Conservation (phyloP, 176 grass and related monocot species). For the Eragrostis curvula region DNA sequence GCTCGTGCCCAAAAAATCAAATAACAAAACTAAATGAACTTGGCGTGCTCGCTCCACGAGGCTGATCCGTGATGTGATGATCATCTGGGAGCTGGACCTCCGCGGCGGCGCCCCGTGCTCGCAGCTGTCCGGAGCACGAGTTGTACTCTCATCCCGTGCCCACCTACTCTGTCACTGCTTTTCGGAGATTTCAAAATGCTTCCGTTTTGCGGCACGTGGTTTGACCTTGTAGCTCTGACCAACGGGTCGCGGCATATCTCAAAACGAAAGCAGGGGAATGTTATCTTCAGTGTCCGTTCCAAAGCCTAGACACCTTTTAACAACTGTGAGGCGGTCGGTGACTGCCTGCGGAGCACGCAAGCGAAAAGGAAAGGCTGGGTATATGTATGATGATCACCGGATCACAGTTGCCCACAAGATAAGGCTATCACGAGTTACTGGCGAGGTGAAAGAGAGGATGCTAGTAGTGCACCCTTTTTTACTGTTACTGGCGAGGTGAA, state of each 20-base stretch:
- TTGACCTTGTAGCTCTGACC: too few relatives aligned
- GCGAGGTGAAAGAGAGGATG: too few relatives aligned
- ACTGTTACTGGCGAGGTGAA: too few relatives aligned
- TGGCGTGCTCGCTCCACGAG: not conserved
- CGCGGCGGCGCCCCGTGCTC: not conserved
- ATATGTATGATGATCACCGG: too few relatives aligned
- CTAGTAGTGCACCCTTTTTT: too few relatives aligned
- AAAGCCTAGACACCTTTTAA: not conserved
- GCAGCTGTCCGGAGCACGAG: not conserved
- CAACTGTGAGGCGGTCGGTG: not conserved
- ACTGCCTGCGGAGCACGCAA: too few relatives aligned
- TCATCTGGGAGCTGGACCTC: constrained; percentile 1
- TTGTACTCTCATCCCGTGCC: not conserved
- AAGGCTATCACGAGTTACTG: too few relatives aligned
- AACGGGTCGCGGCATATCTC: not conserved
- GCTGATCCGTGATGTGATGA: not conserved
- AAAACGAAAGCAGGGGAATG: not conserved
- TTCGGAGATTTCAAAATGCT: not conserved
- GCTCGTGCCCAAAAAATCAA: too few relatives aligned
- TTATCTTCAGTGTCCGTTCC: not conserved
- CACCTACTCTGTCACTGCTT: not conserved
- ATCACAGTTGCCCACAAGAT: too few relatives aligned
- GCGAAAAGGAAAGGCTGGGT: too few relatives aligned
- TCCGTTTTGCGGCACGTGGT: not conserved
- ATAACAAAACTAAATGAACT: too few relatives aligned